These are phyloP conservation scores for Chytriomyces hyalinus DNA, from an alignment of 192 early-diverging fungal species.

Conservation along the genomic window DNA sequence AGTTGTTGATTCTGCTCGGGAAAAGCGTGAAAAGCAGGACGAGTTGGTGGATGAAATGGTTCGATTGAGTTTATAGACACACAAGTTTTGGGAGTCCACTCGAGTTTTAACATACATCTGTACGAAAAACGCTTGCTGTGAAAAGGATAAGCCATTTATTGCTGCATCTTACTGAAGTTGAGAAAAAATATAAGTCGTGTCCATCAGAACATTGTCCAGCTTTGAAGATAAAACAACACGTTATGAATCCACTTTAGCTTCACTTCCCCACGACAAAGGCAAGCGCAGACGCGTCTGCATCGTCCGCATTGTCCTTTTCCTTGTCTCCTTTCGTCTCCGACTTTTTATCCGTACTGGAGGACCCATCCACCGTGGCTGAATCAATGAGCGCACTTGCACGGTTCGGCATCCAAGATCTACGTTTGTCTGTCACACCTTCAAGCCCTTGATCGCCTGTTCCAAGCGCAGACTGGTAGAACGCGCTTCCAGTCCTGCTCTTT, in stretches of 20 bases:
- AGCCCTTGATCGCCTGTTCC: no score
- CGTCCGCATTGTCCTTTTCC: neutral
- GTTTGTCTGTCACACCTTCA: neutral
- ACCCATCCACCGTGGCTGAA: neutral
- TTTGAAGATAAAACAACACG: neutral
- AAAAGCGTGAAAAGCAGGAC: no score
- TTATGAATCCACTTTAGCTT: neutral
- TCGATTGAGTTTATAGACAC: neutral
- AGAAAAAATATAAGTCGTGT: no score
- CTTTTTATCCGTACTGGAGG: neutral
- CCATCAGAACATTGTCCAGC: no score
- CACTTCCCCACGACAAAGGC: slow-evolving; percentile 27
- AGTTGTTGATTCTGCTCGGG: neutral
- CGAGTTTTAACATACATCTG: neutral
- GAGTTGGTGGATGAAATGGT: no score
- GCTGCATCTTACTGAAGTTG: no score
- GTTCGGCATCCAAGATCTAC: slow-evolving; percentile 19
- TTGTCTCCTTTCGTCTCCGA: neutral
- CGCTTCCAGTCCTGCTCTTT: no score
- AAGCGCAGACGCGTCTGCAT: slow-evolving; percentile 5
- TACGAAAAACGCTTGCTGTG: no score
- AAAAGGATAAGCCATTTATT: no score
- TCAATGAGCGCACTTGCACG: slow-evolving; percentile 3
- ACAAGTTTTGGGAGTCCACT: neutral
- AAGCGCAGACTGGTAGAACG: no score